Base-by-base conservation (phyloP, 495 filamentous ascomycete species). In the Neurospora terricola region DNA sequence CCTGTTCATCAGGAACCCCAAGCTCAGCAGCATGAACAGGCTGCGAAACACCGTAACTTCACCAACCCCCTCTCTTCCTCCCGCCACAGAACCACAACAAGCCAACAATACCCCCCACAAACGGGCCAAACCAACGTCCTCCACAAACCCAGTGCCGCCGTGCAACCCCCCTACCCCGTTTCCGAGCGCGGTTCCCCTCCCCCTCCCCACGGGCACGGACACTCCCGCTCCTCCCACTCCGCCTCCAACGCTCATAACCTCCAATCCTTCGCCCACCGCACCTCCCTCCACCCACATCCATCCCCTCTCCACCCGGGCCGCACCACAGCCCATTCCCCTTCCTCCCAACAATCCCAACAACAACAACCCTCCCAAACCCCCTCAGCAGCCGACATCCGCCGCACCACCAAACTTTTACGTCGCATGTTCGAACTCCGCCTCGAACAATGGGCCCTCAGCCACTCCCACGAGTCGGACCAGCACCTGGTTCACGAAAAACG, bases 351-450 rank as follows among this genome's bases (percentile, higher is more conserved):
- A n/a, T n/a, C n/a, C n/a, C n/a, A n/a, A n/a, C n/a, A n/a, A n/a
- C n/a, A n/a, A n/a, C n/a, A n/a, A n/a, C n/a, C n/a, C n/a, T n/a
- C n/a, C n/a, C n/a, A n/a, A n/a, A n/a, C n/a, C n/a, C 54, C 74
- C 30, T 45, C 73, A 38, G 69, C 73, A 2, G 30, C 72, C 70
- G 76, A 77, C 23, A 72, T 77, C 6, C 75, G 72, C 54, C 72
- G 73, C 40, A 73, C 69, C 68, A 76, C 73, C 38, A 71, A 70
- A 66, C 76, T 77, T 14, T 27, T 77, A 0, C 71, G 76, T 0
- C 9, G 48, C 0, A 72, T 77, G n/a, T 77, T 76, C 68, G 71
- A 74, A 40, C 69, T 75, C 10, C 70, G 68, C 11, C 59, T 78
- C 1, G 39, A 74, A 62, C 69, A 70, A 37, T 78, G 77, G 77